Evolutionary conservation across 2,329 filamentous ascomycete genomes (phyloP).

Genomic region (Cadophora luteo-olivacea): DNA sequence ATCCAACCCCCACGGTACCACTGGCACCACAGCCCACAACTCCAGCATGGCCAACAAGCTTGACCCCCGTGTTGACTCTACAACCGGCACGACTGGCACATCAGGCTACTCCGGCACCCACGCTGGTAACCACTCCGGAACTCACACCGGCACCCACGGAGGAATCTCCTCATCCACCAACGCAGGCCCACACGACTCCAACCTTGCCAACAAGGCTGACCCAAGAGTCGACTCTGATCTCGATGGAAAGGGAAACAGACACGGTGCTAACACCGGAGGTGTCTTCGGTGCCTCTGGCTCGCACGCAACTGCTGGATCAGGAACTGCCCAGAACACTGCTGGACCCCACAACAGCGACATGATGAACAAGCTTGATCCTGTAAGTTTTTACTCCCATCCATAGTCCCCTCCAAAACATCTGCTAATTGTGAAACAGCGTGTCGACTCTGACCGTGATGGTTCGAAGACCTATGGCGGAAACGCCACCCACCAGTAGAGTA

Average conservation of each 20-base stretch:
- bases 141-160: constrained; percentile 31
- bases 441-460: constrained; percentile 62
- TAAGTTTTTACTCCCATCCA: neutral
- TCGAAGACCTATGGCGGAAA: constrained; percentile 61
- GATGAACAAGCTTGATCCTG: constrained; percentile 54
- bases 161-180: constrained; percentile 43
- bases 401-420: too few relatives aligned
- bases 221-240: constrained; percentile 49
- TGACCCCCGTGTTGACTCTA: constrained; percentile 26
- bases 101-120: constrained; percentile 18
- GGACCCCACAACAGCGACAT: constrained; percentile 60
- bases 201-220: constrained; percentile 50
- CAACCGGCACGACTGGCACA: constrained; percentile 10
- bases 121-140: constrained; percentile 10
- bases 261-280: constrained; percentile 37
- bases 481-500: constrained; percentile 50
- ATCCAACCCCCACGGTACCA: constrained; percentile 4
- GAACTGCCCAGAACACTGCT: constrained; percentile 52
- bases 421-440: too few relatives aligned
- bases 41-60: constrained; percentile 49
- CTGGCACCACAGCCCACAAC: constrained; percentile 28
- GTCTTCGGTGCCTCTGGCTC: constrained; percentile 42
- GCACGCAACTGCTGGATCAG: constrained; percentile 43
- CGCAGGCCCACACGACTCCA: constrained; percentile 46
- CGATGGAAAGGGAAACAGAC: constrained; percentile 49